Evolutionary conservation across 2,329 filamentous ascomycete species (phyloP).

Genomic region (Peltaster fructicola): DNA sequence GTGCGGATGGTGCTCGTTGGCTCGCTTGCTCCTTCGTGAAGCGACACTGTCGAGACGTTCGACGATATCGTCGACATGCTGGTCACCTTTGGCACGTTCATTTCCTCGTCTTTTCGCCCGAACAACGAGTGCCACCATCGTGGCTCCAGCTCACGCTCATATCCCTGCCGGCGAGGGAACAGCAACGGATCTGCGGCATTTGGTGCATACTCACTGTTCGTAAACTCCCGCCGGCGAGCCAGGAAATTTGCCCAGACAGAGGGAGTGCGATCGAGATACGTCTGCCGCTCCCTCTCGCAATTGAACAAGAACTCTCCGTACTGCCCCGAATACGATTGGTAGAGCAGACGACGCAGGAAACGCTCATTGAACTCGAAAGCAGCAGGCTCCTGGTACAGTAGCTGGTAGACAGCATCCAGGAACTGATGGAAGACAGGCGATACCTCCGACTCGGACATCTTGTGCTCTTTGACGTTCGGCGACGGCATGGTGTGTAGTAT

Average conservation of each 20-base stretch:
- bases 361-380: slow-evolving; percentile 95
- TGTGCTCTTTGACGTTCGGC: slow-evolving; percentile 39
- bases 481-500: slow-evolving; percentile 30
- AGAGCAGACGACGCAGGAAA: slow-evolving; percentile 73
- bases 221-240: slow-evolving; percentile 60
- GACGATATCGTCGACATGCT: neutral
- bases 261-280: slow-evolving; percentile 42
- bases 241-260: slow-evolving; percentile 97
- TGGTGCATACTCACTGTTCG: slow-evolving; percentile 63
- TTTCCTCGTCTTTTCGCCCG: slow-evolving; percentile 72
- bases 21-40: no score
- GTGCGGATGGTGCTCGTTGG: no score
- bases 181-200: slow-evolving; percentile 66
- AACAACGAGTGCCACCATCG: slow-evolving; percentile 90
- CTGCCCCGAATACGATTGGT: slow-evolving; percentile 89
- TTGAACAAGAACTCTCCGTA: slow-evolving; percentile 96
- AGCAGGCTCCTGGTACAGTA: slow-evolving; percentile 67
- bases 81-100: slow-evolving; percentile 47
- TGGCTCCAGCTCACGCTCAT: slow-evolving; percentile 38
- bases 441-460: slow-evolving; percentile 73
- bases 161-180: slow-evolving; percentile 40
- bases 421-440: slow-evolving; percentile 97
- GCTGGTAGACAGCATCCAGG: slow-evolving; percentile 81
- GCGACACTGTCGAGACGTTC: no score
- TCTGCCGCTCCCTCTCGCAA: slow-evolving; percentile 67